Percentiles rank a stretch among this genome's conserved stretches.
Evolutionary conservation across 2,329 filamentous ascomycete species (phyloP).

Genomic region (Pseudofabraea citricarpa): DNA sequence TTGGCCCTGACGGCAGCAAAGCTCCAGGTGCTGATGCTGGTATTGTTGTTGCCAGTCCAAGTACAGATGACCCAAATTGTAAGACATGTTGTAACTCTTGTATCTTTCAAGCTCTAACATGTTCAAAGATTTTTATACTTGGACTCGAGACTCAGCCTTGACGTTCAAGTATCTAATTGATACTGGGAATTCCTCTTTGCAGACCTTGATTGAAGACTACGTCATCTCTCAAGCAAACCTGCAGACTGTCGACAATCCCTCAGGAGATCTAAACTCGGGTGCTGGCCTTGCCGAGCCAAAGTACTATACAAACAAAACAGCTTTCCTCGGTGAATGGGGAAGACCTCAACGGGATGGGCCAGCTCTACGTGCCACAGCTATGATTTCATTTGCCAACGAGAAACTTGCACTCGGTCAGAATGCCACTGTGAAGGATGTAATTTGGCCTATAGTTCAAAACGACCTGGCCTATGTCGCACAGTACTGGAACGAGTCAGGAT

Average conservation of each 20-base stretch:
- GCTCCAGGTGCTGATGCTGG: slow-evolving; percentile 40
- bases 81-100: no score
- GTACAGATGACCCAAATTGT: slow-evolving; percentile 49
- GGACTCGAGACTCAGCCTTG: slow-evolving; percentile 70
- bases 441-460: slow-evolving; percentile 68
- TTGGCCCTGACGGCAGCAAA: slow-evolving; percentile 46
- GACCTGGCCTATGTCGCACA: slow-evolving; percentile 68
- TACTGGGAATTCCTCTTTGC: slow-evolving; percentile 46
- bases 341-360: slow-evolving; percentile 75
- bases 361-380: slow-evolving; percentile 66
- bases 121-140: slow-evolving; percentile 65
- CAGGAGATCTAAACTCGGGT: slow-evolving; percentile 25
- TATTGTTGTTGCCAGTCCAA: slow-evolving; percentile 50
- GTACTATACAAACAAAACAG: slow-evolving; percentile 56
- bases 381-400: slow-evolving; percentile 67
- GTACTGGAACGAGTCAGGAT: slow-evolving; percentile 59
- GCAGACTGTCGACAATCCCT: slow-evolving; percentile 51
- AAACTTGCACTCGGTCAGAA: slow-evolving; percentile 54
- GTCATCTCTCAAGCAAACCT: slow-evolving; percentile 59
- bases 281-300: slow-evolving; percentile 64
- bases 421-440: slow-evolving; percentile 38
- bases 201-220: slow-evolving; percentile 55
- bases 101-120: not conserved
- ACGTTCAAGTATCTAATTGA: slow-evolving; percentile 64
- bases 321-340: slow-evolving; percentile 63